Evolutionary conservation across 1,139 yeast genomes (phyloP).

Genomic region (Saccharomyces hybrid): DNA sequence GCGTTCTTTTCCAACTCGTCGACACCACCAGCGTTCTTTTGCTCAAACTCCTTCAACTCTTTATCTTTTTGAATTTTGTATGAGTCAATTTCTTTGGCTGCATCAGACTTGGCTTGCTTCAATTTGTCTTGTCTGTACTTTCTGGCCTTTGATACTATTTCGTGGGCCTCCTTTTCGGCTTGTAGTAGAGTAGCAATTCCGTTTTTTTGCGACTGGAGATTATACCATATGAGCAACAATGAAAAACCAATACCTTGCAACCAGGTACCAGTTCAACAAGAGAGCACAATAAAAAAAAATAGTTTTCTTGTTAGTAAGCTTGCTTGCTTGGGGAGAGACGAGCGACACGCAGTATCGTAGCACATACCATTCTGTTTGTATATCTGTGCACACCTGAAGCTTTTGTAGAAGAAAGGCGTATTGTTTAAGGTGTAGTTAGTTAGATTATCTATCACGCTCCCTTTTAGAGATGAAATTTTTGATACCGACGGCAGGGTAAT

Average conservation of each 20-base stretch:
- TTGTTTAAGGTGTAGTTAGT: not conserved
- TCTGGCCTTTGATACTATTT: slow-evolving; percentile 80
- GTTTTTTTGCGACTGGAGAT: slow-evolving; percentile 26
- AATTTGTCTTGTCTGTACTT: slow-evolving; percentile 48
- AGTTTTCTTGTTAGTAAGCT: not conserved
- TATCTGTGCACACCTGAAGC: not conserved
- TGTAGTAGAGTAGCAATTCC: slow-evolving; percentile 35
- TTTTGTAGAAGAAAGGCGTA: not conserved
- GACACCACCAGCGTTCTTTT: slow-evolving; percentile 33
- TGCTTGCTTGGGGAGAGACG: not conserved
- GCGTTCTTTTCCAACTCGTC: slow-evolving; percentile 68
- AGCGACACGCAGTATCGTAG: not conserved
- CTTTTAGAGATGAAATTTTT: not conserved
- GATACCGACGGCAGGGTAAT: not conserved
- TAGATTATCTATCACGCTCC: not conserved
- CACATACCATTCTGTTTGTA: not conserved
- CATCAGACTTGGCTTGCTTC: slow-evolving; percentile 92
- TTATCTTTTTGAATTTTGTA: slow-evolving; percentile 80
- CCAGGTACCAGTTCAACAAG: not conserved
- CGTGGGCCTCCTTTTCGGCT: slow-evolving; percentile 96
- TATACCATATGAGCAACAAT: not conserved
- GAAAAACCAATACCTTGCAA: not conserved
- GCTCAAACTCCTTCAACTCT: slow-evolving; percentile 68
- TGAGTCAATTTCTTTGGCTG: slow-evolving; percentile 78
- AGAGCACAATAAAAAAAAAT: not conserved